Evolutionary conservation across 257 asterid species (phyloP).

Genomic region (Fraxinus cuspidata): DNA sequence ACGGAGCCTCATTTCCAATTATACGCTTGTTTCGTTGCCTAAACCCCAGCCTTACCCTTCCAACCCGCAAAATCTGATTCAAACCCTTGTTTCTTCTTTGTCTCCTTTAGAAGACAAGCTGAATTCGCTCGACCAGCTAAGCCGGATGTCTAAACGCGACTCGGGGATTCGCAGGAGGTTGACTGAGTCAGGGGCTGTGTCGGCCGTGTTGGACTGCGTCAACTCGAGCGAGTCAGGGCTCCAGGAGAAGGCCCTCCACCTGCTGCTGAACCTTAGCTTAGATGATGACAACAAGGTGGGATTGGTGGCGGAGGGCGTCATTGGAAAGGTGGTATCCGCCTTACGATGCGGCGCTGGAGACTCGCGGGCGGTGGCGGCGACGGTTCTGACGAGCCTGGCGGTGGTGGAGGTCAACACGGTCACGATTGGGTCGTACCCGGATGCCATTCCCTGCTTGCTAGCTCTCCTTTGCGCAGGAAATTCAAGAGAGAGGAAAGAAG

Average conservation of each 20-base stretch:
- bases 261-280: constrained; percentile 75
- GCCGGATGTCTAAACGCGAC: constrained; percentile 64
- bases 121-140: constrained; percentile 63
- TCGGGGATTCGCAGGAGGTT: constrained; percentile 54
- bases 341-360: constrained; percentile 65
- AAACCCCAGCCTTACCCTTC: constrained; percentile 41
- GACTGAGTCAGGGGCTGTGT: constrained; percentile 80
- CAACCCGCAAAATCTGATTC: constrained; percentile 57
- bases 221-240: constrained; percentile 57
- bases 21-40: constrained; percentile 62
- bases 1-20: constrained; percentile 83
- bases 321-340: constrained; percentile 67
- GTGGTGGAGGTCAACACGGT: constrained; percentile 91
- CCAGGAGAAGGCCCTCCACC: constrained; percentile 74
- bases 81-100: constrained; percentile 44
- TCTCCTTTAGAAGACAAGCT: constrained; percentile 42
- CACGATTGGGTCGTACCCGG: constrained; percentile 75
- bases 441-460: constrained; percentile 68
- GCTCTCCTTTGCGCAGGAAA: constrained; percentile 60
- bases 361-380: constrained; percentile 85
- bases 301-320: constrained; percentile 82
- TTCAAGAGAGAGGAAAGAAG: constrained; percentile 81
- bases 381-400: constrained; percentile 83
- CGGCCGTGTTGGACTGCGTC: constrained; percentile 64
- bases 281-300: constrained; percentile 94